phyloP scores from a whole-genome alignment of 495 filamentous ascomycete genomes.

The Rusavskia elegans region DNA sequence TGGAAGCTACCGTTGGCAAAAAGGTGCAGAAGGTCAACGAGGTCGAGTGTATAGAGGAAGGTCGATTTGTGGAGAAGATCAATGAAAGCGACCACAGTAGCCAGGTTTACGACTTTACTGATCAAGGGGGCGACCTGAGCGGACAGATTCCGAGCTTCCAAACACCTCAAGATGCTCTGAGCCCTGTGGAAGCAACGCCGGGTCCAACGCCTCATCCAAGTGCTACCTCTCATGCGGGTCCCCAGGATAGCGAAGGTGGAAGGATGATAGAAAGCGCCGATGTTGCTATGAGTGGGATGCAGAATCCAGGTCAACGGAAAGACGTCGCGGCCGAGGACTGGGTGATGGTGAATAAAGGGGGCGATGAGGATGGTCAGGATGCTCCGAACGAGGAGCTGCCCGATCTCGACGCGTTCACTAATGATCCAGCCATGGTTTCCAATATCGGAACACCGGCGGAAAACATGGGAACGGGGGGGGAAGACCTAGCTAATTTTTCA shows the following conservation, averaged over 20 bases:
- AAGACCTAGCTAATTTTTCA: slow-evolving; percentile 15
- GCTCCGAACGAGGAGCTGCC: slow-evolving; percentile 8
- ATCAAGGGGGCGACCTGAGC: not conserved
- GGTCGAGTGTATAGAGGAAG: slow-evolving; percentile 52
- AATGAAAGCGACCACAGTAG: slow-evolving; percentile 13
- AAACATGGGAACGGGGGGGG: slow-evolving; percentile 15
- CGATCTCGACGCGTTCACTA: slow-evolving; percentile 7
- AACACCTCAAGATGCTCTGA: not conserved
- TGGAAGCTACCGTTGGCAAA: slow-evolving; percentile 39
- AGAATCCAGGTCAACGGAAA: not conserved
- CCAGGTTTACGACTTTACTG: slow-evolving; percentile 9
- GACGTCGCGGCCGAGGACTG: slow-evolving; percentile 36
- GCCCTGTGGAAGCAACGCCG: not conserved
- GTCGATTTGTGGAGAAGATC: slow-evolving; percentile 49
- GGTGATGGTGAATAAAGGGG: slow-evolving; percentile 41
- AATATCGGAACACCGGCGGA: slow-evolving; percentile 6
- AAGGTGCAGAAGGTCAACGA: slow-evolving; percentile 41
- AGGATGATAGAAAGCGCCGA: not conserved
- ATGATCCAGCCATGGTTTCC: slow-evolving; percentile 4
- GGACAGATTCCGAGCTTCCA: not conserved
- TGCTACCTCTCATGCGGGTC: no score
- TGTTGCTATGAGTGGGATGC: not conserved
- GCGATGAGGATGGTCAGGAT: slow-evolving; percentile 14
- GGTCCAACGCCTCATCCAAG: no score
- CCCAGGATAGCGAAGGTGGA: not conserved